These are phyloP conservation scores for Cordyceps farinosa DNA, from an alignment of 2,329 filamentous ascomycete genomes.

Conservation along the genomic window DNA sequence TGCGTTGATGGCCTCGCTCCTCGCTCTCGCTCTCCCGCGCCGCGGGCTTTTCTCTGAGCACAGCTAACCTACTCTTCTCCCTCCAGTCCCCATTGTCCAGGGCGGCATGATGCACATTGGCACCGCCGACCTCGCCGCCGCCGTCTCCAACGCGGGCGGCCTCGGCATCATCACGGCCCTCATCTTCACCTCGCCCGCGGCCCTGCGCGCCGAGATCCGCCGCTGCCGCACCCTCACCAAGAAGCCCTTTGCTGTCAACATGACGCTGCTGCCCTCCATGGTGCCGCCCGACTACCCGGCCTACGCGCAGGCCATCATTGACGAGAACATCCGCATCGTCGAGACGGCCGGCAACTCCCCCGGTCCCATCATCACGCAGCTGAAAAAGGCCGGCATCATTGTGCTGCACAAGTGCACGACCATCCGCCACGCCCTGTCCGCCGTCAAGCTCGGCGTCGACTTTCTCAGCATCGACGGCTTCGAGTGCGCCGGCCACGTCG, in stretches of 20 bases:
- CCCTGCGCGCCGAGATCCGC: slow-evolving; percentile 88
- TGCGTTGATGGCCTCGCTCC: too few species aligned
- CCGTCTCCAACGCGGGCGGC: slow-evolving; percentile 77
- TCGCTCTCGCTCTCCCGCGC: too few species aligned
- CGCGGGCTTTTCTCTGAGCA: background rate
- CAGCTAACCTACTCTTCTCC: background rate
- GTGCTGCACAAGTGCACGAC: slow-evolving; percentile 98
- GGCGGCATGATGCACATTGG: slow-evolving; percentile 87
- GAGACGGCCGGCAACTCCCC: slow-evolving; percentile 89
- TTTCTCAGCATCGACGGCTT: slow-evolving; percentile 97
- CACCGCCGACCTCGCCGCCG: slow-evolving; percentile 72
- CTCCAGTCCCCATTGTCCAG: slow-evolving; percentile 72
- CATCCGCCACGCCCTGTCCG: slow-evolving; percentile 86
- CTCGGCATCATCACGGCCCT: slow-evolving; percentile 81
- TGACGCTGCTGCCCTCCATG: slow-evolving; percentile 87
- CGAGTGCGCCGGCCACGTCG: slow-evolving; percentile 89
- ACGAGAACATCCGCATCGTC: slow-evolving; percentile 86
- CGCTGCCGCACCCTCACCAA: slow-evolving; percentile 76
- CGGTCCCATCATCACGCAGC: slow-evolving; percentile 81
- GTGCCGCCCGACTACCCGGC: slow-evolving; percentile 88
- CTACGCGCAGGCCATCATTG: slow-evolving; percentile 88
- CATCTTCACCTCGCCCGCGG: slow-evolving; percentile 88
- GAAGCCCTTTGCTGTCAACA: slow-evolving; percentile 86
- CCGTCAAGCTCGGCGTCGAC: slow-evolving; percentile 91
- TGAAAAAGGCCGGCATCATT: slow-evolving; percentile 75